Evolutionary conservation across 2,329 filamentous ascomycete genomes (phyloP).

Genomic region (Microdochium nivale): DNA sequence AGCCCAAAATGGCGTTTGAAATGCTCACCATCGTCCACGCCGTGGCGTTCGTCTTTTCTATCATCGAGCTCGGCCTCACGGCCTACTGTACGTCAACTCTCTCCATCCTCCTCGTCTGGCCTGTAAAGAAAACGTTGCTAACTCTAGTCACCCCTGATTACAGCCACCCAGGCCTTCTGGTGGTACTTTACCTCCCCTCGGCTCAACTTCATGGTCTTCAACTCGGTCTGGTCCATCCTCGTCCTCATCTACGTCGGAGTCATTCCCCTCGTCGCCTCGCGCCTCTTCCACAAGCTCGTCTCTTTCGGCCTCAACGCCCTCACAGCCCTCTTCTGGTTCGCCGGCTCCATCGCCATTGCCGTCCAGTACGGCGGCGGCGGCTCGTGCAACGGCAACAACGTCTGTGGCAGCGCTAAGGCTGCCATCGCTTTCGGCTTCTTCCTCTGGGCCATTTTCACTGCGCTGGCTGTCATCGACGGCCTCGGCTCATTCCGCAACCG

Average conservation of each 20-base stretch:
- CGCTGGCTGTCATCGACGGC: conserved; percentile 36
- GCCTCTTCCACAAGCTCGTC: conserved; percentile 53
- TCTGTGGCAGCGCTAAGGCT: conserved; percentile 54
- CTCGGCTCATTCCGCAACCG: conserved; percentile 30
- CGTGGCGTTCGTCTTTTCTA: conserved; percentile 56
- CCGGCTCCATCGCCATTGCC: conserved; percentile 71
- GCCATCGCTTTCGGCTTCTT: conserved; percentile 60
- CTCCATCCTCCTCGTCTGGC: neutral
- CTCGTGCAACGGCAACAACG: conserved; percentile 40
- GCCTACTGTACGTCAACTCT: conserved; percentile 37
- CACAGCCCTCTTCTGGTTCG: conserved; percentile 86
- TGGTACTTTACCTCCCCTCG: conserved; percentile 36
- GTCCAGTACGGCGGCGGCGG: conserved; percentile 49
- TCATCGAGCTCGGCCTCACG: conserved; percentile 68
- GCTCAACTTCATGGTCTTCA: conserved; percentile 75
- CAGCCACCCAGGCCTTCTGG: conserved; percentile 1
- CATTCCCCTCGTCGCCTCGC: conserved; percentile 53
- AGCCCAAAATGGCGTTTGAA: conserved; percentile 37
- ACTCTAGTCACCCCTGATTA: neutral
- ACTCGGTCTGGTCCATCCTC: conserved; percentile 66
- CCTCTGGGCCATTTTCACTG: conserved; percentile 45
- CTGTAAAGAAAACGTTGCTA: too few relatives aligned
- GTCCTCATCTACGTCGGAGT: conserved; percentile 62
- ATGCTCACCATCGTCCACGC: conserved; percentile 57
- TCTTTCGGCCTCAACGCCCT: conserved; percentile 61